Conservation (phyloP, 495 filamentous ascomycete species). For the Aspergillus cristatus region DNA sequence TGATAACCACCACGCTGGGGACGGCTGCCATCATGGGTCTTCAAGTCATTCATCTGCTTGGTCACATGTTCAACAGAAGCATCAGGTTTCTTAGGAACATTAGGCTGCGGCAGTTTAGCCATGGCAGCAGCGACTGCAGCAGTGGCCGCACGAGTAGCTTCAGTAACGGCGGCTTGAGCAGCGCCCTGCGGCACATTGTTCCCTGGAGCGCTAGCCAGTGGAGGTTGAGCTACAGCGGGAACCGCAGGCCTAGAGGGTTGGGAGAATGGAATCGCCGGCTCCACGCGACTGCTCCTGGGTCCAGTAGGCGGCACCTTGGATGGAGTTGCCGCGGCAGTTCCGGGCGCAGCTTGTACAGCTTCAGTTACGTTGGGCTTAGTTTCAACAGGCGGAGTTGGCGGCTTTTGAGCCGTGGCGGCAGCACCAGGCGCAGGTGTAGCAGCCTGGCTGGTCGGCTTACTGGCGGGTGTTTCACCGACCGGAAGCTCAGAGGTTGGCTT, state of each 20-base stretch:
- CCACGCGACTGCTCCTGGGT: constrained; percentile 61
- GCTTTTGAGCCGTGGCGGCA: constrained; percentile 34
- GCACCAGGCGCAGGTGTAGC: constrained; percentile 25
- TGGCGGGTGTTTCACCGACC: constrained; percentile 25
- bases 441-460: constrained; percentile 26
- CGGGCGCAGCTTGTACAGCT: constrained; percentile 38
- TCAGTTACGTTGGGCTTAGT: constrained; percentile 53
- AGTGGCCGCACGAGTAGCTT: constrained; percentile 74
- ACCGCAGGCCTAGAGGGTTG: constrained; percentile 33
- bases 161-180: constrained; percentile 39
- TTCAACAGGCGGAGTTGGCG: constrained; percentile 55
- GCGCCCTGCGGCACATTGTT: constrained; percentile 25
- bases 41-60: constrained; percentile 81
- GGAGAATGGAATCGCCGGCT: constrained; percentile 55
- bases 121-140: constrained; percentile 84
- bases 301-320: constrained; percentile 45
- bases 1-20: constrained; percentile 43
- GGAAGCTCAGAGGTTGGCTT: constrained; percentile 37
- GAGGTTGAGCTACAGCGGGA: constrained; percentile 27
- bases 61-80: constrained; percentile 65
- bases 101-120: constrained; percentile 61
- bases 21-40: constrained; percentile 49
- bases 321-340: constrained; percentile 27
- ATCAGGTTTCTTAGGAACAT: constrained; percentile 37
- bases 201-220: constrained; percentile 20